phyloP scores from a whole-genome alignment of 306 rosid genomes.

The Dalbergia cultrata region DNA sequence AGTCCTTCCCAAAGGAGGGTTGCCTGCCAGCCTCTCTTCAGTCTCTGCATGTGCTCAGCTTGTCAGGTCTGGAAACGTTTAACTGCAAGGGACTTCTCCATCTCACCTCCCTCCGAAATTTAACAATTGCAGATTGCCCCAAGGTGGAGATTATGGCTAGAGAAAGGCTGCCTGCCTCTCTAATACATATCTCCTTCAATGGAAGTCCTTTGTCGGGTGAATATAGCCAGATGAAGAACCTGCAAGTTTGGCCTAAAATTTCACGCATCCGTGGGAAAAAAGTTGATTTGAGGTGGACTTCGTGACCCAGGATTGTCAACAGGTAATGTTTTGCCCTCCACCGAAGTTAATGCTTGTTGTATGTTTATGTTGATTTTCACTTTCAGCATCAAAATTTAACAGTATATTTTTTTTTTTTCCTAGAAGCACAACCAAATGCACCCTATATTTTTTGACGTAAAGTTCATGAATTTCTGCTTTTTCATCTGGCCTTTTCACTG shows the following conservation, averaged over 20 bases:
- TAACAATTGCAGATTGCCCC: neutral
- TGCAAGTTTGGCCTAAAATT: neutral
- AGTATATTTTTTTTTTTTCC: no score
- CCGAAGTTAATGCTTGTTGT: no score
- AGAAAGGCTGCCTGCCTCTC: slow-evolving; percentile 35
- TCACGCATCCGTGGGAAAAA: neutral
- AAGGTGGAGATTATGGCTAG: slow-evolving; percentile 26
- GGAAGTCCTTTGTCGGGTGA: neutral
- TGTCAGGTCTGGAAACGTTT: slow-evolving; percentile 6
- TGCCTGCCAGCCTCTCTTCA: slow-evolving; percentile 20
- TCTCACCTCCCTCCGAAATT: slow-evolving; percentile 20
- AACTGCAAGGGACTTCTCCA: slow-evolving; percentile 17
- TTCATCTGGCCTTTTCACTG: no score
- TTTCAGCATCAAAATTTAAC: no score
- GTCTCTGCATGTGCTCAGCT: fast-evolving
- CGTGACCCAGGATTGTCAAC: neutral
- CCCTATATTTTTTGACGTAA: no score
- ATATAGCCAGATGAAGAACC: neutral
- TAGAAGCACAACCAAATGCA: no score
- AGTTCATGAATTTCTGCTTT: no score
- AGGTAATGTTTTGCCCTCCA: neutral
- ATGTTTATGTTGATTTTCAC: no score
- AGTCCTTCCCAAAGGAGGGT: neutral
- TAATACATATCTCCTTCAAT: neutral
- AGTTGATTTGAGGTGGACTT: neutral